Base-by-base conservation (phyloP, 2,329 filamentous ascomycete species). In the Aspergillus aculeatus region DNA sequence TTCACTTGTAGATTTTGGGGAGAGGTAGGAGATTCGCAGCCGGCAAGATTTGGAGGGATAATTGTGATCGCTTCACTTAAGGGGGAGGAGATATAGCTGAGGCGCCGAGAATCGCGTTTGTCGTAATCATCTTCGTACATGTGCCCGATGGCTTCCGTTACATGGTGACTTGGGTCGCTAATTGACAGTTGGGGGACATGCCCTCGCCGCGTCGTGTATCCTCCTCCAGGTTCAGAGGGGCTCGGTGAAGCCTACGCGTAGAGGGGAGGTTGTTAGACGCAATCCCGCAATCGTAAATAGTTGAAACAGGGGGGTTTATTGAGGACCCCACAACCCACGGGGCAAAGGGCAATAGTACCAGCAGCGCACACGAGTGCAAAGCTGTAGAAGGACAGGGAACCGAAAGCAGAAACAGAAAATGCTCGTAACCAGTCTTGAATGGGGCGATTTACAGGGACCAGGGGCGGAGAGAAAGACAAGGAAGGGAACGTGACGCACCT, bases 111-210 rank as follows among this genome's bases (percentile, higher is more conserved):
- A 67, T 86, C 83, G 69, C 81, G 79, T 67, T 77, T 81, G 68
- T 83, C 78, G 69, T 91, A 85, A 66, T 88, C 86, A 71, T 91
- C 89, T 70, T 90, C 91, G 77, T 97, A 96, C 77, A 96, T 85
- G 69, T 92, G 92, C 55, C 91, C 91, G 76, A 96, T 96, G 61
- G 92, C 90, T 76, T 96, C 93, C 58, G 92, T 96, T 73, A 96
- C 91, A 84, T 96, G 93, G 78, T 96, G 92, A 78, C 85, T 92
- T 62, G 93, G 90, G 78, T 96, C 92, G 75, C 90, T 95, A 75
- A 96, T 88, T 68, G 85, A 87, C 62, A 88, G 79, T 67, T 87
- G 83, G 63, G 85, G 81, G 66, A 78, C 78, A 78, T 88, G 86
- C 66, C 84, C 83, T 70, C 83, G 80, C 63, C 82, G 79, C 68